Base-by-base conservation (phyloP, 2,329 filamentous ascomycete species). In the Rhytidhysteron rufulum region DNA sequence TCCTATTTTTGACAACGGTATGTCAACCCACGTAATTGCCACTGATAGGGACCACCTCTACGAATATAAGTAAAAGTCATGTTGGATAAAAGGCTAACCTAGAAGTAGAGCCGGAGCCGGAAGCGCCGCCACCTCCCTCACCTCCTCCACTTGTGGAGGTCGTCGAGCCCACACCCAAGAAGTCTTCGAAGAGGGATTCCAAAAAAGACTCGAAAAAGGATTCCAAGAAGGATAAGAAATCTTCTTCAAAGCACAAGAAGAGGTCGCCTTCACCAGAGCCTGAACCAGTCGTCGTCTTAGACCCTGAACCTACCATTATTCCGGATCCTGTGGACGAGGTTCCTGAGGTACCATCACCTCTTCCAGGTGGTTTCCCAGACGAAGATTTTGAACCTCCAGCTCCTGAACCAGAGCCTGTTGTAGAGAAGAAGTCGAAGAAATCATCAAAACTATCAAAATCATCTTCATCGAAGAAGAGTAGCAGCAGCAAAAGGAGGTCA, bases 301-400 rank as follows among this genome's bases (percentile, higher is more conserved):
- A 55, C 15, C 58, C 58, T 32, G 58, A 56, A 21, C 54, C 58
- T 34, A n/a, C n/a, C 57, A 63, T 32, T n/a, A n/a, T n/a, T n/a
- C 55, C 57, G 4, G 60, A 57, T 27, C 52, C 57, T 50, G n/a
- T n/a, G n/a, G 48, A 60, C 49, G 59, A 54, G 7, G 45, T 50
- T 21, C 48, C 53, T 31, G 53, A 58, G 18, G 51, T 62, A 16
- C 41, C 58, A 15, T 62, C 65, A 19, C 70, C 71, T 18, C 59
- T 72, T 9, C 68, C 69, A 25, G 71, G 71, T 34, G 70, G 68
- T 8, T 74, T 74, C 35, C 71, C 71, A 3, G 57, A 55, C 41
- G 71, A 72, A 50, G 56, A 62, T 38, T 40, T 63, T 18, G 24
- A 31, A 10, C 21, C 22, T 11, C 46, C 36, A 17, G 41, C 50